These are phyloP conservation scores for Fraxinus cuspidata DNA, from an alignment of 257 asterid species.

Conservation along the genomic window DNA sequence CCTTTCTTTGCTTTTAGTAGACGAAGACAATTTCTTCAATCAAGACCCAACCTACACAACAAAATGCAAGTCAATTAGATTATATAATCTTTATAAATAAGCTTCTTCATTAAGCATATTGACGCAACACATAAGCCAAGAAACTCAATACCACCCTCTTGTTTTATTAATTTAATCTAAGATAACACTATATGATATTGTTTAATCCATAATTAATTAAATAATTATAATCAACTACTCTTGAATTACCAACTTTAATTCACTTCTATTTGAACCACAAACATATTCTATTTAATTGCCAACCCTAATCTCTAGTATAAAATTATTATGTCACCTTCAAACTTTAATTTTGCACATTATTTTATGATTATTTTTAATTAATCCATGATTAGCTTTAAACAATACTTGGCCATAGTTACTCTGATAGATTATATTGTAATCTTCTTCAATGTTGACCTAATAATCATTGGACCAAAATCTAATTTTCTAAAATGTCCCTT, in stretches of 20 bases:
- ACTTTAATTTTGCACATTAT: slow-evolving; percentile 15
- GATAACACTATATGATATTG: background rate
- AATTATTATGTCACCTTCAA: slow-evolving; percentile 21
- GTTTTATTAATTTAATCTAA: background rate
- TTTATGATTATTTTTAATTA: slow-evolving; percentile 11
- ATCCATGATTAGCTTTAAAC: slow-evolving; percentile 5
- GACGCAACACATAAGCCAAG: slow-evolving; percentile 18
- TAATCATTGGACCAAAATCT: background rate
- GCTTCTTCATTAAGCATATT: background rate
- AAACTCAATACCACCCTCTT: slow-evolving; percentile 16
- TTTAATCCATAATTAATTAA: slow-evolving; percentile 25
- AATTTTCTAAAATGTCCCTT: background rate
- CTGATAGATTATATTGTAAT: slow-evolving; percentile 22
- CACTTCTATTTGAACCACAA: slow-evolving; percentile 39
- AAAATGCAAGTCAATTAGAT: background rate
- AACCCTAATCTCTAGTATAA: slow-evolving; percentile 4
- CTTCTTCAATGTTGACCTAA: slow-evolving; percentile 19
- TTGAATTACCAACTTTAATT: slow-evolving; percentile 36
- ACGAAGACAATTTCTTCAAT: background rate
- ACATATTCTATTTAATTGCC: slow-evolving; percentile 24
- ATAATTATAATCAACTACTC: slow-evolving; percentile 32
- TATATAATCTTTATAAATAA: background rate
- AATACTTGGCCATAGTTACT: slow-evolving; percentile 27
- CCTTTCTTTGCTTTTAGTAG: too few relatives aligned
- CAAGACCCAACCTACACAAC: background rate